Evolutionary conservation across 2,329 filamentous ascomycete genomes (phyloP), one percentile per base, ranked within the genome.

Genomic region (Fusarium sarcochroum): DNA sequence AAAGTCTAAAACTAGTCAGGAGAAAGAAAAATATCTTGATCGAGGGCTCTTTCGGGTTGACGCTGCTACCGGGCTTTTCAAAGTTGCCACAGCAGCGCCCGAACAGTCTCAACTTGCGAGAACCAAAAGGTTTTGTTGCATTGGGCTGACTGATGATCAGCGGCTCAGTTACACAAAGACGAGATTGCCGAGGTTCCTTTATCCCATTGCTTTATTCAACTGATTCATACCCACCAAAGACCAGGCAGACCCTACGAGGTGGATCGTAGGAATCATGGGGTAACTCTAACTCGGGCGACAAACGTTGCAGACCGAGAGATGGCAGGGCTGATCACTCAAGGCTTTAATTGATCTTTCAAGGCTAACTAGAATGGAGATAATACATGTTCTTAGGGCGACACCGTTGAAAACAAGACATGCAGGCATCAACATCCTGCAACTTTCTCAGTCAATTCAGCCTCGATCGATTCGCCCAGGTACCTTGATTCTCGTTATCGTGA

Each of bases 281-380:
- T 62, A 51, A 23, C 20, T 23, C 23, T 23, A 23, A 23, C 23
- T 23, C 37, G n/a, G 18, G 15, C 21, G 32, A 51, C 17, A 34
- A 37, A 50, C 48, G 49, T 50, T 44, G 45, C 62, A 68, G 34
- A 41, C 63, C 46, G 20, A 40, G 41, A 18, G 18, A 20, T 69
- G 61, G 40, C 61, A 63, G 56, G 48, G 66, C 66, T 67, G 56
- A 69, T 69, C 66, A 21, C 49, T 13, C 32, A 27, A 32, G 38
- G 41, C 25, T 63, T 49, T 40, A 30, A 42, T 53, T 37, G 15
- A 34, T 30, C 34, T 15, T 35, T 7, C 17, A 35, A 35, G 17
- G 34, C 34, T 35, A 35, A 35, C 34, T 10, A 18, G 25, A 32
- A 50, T 49, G 32, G 27, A 30, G 27, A 30, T 30, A 30, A 30